Evolutionary conservation across 345 rosid species (phyloP), one percentile per base, ranked within the genome.

Genomic region (Populus pruinosa): DNA sequence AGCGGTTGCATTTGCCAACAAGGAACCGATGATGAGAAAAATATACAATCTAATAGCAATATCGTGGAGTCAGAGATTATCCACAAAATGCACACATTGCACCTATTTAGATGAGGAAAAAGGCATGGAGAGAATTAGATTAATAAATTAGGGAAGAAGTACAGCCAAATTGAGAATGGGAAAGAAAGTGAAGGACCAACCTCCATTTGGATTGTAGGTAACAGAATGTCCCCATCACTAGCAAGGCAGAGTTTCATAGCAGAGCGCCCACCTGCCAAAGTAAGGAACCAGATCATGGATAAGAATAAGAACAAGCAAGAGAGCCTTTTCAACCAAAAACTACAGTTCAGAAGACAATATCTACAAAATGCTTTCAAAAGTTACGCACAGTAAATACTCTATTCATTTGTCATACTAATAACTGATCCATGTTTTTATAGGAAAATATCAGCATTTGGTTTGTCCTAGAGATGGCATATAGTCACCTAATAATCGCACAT

Each of bases 241-340:
- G 64, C 72, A 39, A 66, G 76, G 74, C 67, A 29, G 55, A 41
- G 77, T 63, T 76, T 71, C 74, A 56, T 74, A 29, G 56, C 20
- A 69, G 79, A 23, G 64, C 39, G 66, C 70, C 80, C 69, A 77
- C 79, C 89, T 87, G 82, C 83, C 81, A 76, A 78, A 73, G 69
- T 6, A 23, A 71, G 83, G 77, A 80, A 78, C 83, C 83, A 66
- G 75, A 69, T 21, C 78, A 61, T 6, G 49, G 31, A 47, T 70
- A 56, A 36, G 56, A 41, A 71, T 55, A 73, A 50, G 78, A 82
- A 35, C 73, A 76, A 77, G 35, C 53, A 38, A 33, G 72, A 64
- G 62, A 67, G 74, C 78, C 50, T 71, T 76, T 73, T 71, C 35
- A 55, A 36, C 65, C 10, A n/a, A 73, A 61, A 39, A 73, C 70